phyloP scores from a whole-genome alignment of 2,329 filamentous ascomycete genomes.

The Diplodia scrobiculata region DNA sequence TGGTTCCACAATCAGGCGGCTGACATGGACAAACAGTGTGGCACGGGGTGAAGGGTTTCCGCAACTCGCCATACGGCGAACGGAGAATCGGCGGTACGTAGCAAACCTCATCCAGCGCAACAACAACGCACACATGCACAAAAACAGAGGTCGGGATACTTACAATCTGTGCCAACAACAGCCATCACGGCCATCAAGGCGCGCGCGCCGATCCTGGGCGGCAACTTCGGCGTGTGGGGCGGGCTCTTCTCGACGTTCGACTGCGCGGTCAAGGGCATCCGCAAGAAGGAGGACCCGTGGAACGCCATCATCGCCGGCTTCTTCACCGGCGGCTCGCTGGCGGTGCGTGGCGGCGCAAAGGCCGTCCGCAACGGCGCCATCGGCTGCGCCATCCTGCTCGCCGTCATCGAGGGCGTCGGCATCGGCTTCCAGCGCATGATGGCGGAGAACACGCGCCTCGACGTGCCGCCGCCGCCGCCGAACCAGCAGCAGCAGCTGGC shows the following conservation, averaged over 20 bases:
- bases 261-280: slow-evolving; percentile 85
- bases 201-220: slow-evolving; percentile 89
- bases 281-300: slow-evolving; percentile 97
- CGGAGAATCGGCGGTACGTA: slow-evolving; percentile 75
- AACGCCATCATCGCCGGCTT: slow-evolving; percentile 98
- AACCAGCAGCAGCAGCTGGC: slow-evolving; percentile 31
- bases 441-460: slow-evolving; percentile 82
- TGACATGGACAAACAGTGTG: slow-evolving; percentile 64
- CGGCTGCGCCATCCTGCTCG: slow-evolving; percentile 89
- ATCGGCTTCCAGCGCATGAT: slow-evolving; percentile 96
- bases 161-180: slow-evolving; percentile 30
- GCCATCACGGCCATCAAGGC: slow-evolving; percentile 96
- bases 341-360: slow-evolving; percentile 87
- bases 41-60: slow-evolving; percentile 93
- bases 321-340: slow-evolving; percentile 90
- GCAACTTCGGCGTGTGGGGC: slow-evolving; percentile 98
- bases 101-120: background rate
- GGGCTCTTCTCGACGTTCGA: slow-evolving; percentile 95
- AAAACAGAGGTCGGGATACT: slow-evolving; percentile 6
- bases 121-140: slow-evolving; percentile 5
- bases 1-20: slow-evolving; percentile 26
- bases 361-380: slow-evolving; percentile 94
- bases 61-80: slow-evolving; percentile 71
- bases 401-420: slow-evolving; percentile 95
- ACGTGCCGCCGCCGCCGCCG: slow-evolving; percentile 56